Evolutionary conservation across 2,329 filamentous ascomycete genomes (phyloP), one percentile per base, ranked within the genome.

Genomic region (Venturia aucupariae): DNA sequence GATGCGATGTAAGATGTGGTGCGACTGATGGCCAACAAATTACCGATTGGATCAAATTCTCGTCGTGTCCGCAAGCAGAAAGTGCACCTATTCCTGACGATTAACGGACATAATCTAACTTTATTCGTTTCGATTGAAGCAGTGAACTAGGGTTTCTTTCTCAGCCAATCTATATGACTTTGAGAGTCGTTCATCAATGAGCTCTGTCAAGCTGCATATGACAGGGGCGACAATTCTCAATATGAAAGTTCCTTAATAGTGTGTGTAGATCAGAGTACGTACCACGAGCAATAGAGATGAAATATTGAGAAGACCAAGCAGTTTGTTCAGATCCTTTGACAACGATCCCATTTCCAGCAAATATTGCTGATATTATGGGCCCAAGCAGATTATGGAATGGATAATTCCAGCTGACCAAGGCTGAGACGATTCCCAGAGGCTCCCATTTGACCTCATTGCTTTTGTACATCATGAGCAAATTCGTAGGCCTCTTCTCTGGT

Each of bases 341-440:
- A 51, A 99, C 81, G 68, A 97, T 88, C 62, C 86, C 90, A 73
- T 97, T 97, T 59, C 94, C 94, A 17, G 92, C 83, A 74, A 97
- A 97, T 61, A 97, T 83, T 19, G 90, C 87, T 69, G 90, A 92
- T 73, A 97, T 95, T 68, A 97, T 84, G 17, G 93, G 94, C 0
- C 90, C 91, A 59, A 97, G 85, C 67, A 97, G 81, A 76, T 99
- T 99, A 79, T 99, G 94, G 76, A 97, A 96, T 55, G 90, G 76
- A 69, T 92, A 97, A 79, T 99, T 99, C 94, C 94, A 99, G 73
- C 90, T 94, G 54, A 99, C 91, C 62, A 93, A 88, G 22, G 94
- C 93, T 13, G 91, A 88, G 6, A 99, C 90, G 42, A 99, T 91
- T 19, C 94, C 94, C 24, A 97, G 80, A 17, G 94, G 93, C 76